Conservation (phyloP, 2,329 filamentous ascomycete species). For the Alternaria arbusti region DNA sequence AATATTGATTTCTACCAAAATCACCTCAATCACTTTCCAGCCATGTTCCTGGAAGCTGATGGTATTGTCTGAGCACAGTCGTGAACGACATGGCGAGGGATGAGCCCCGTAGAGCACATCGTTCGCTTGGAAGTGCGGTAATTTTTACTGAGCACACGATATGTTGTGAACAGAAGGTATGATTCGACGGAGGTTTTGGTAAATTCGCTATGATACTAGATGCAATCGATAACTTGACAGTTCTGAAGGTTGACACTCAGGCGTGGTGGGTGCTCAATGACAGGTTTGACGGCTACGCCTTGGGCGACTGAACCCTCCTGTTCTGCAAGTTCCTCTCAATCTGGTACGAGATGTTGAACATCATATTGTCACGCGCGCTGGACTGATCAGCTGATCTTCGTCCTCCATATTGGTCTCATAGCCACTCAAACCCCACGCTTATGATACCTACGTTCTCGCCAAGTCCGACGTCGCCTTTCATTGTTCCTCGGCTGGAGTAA, state of each 20-base stretch:
- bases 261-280: neutral
- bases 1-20: neutral
- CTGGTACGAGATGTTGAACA: neutral
- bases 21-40: neutral
- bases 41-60: neutral
- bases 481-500: neutral
- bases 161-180: neutral
- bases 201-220: neutral
- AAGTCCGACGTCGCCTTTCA: constrained; percentile 3
- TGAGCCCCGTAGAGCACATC: neutral
- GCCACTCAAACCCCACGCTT: neutral
- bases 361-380: neutral
- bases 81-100: neutral
- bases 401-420: neutral
- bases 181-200: fast-evolving
- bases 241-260: neutral
- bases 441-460: constrained; percentile 5
- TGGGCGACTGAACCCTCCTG: neutral
- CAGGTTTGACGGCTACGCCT: neutral
- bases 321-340: neutral
- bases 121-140: neutral
- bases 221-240: neutral
- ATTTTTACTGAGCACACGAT: neutral
- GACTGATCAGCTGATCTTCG: neutral
- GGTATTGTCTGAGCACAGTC: neutral